Evolutionary conservation across 2,329 filamentous ascomycete species (phyloP).

Genomic region (Colletotrichum cereale): DNA sequence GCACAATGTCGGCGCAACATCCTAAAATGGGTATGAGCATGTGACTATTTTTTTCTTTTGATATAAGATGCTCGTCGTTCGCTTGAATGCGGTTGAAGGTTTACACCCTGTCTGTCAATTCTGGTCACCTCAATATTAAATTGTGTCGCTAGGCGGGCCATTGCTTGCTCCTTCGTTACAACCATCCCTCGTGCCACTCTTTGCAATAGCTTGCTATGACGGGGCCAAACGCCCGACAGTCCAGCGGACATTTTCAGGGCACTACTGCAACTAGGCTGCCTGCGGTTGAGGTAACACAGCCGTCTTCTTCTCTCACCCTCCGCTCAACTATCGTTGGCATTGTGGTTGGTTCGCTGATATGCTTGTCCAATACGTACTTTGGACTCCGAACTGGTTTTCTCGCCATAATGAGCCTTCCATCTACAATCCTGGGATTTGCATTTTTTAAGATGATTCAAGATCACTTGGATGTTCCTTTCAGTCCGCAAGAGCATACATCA

Average conservation of each 20-base stretch:
- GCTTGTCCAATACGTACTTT: conserved; percentile 12
- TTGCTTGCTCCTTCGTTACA: not conserved
- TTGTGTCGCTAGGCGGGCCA: not conserved
- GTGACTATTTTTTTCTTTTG: not conserved
- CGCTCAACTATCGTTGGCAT: not conserved
- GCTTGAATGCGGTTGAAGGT: not conserved
- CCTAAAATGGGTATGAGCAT: not conserved
- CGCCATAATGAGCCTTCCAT: conserved; percentile 7
- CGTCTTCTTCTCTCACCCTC: not conserved
- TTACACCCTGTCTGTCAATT: not conserved
- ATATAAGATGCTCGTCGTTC: not conserved
- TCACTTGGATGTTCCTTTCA: not conserved
- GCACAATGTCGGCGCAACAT: not conserved
- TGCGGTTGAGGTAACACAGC: not conserved
- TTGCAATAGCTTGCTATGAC: not conserved
- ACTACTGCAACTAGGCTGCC: not conserved
- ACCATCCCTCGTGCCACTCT: not conserved
- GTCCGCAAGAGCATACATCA: not conserved
- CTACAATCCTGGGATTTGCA: conserved; percentile 4
- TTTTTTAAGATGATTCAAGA: conserved; percentile 2
- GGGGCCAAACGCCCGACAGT: not conserved
- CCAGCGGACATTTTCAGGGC: too few relatives aligned
- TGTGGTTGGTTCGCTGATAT: conserved; percentile 2
- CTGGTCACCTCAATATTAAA: not conserved
- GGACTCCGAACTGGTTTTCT: conserved; percentile 6